These are phyloP conservation scores for Galerina marginata DNA, from an alignment of 768 basidiomycete species.

Conservation along the genomic window DNA sequence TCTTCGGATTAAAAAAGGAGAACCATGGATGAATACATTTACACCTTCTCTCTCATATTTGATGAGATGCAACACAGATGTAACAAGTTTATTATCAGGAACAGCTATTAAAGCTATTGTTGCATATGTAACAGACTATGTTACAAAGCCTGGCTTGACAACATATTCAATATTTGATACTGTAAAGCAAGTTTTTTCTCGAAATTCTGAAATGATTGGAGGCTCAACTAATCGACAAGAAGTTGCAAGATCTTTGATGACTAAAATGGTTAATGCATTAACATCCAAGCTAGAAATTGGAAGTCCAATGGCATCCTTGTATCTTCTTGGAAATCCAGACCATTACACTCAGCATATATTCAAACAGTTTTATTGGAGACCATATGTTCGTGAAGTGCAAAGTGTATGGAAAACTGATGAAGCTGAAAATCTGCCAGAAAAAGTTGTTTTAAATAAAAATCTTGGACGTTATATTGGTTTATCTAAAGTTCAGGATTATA, in stretches of 20 bases:
- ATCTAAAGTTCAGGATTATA: conserved; percentile 39
- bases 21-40: conserved; percentile 42
- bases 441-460: conserved; percentile 22
- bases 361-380: conserved; percentile 36
- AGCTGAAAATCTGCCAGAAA: conserved; percentile 11
- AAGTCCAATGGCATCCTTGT: conserved; percentile 39
- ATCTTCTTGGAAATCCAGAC: conserved; percentile 42
- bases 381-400: conserved; percentile 31
- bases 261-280: conserved; percentile 40
- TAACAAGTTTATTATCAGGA: conserved; percentile 42
- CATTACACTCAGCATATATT: conserved; percentile 44
- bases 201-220: conserved; percentile 29
- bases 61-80: conserved; percentile 44
- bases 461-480: conserved; percentile 24
- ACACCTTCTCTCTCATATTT: conserved; percentile 36
- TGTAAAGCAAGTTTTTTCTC: conserved; percentile 28
- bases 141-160: conserved; percentile 45
- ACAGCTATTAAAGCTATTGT: conserved; percentile 45
- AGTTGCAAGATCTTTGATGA: conserved; percentile 34
- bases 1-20: conserved; percentile 35
- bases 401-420: conserved; percentile 19
- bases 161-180: conserved; percentile 42
- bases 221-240: conserved; percentile 17
- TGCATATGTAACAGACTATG: conserved; percentile 47
- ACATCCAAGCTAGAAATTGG: conserved; percentile 42